These are phyloP conservation scores for Diaporthe velutina DNA, from an alignment of 2,329 filamentous ascomycete genomes.

Conservation along the genomic window DNA sequence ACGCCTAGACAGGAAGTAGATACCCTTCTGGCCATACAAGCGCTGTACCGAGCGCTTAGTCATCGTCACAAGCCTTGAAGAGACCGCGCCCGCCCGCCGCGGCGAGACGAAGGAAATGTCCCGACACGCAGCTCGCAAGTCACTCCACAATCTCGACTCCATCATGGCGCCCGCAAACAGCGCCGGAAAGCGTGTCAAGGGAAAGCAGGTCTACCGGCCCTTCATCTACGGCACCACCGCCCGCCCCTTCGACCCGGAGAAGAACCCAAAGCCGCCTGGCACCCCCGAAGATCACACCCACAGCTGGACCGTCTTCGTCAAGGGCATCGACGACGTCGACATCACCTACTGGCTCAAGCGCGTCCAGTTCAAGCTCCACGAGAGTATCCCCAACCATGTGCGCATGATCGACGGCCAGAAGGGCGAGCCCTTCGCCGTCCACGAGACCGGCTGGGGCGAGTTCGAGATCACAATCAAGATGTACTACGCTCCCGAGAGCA, in stretches of 20 bases:
- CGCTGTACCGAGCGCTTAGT: slow-evolving; percentile 12
- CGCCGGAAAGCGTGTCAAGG: slow-evolving; percentile 74
- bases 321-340: slow-evolving; percentile 88
- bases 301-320: slow-evolving; percentile 95
- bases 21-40: not conserved
- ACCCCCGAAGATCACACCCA: slow-evolving; percentile 94
- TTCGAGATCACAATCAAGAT: slow-evolving; percentile 97
- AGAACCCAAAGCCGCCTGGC: slow-evolving; percentile 81
- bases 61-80: not conserved
- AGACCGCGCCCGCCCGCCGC: slow-evolving; percentile 6
- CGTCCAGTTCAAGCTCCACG: slow-evolving; percentile 98
- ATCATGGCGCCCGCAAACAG: slow-evolving; percentile 71
- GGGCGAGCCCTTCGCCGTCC: slow-evolving; percentile 81
- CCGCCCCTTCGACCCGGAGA: slow-evolving; percentile 79
- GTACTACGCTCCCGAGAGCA: slow-evolving; percentile 88
- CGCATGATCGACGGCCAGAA: slow-evolving; percentile 83
- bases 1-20: slow-evolving; percentile 2
- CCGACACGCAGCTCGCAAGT: slow-evolving; percentile 33
- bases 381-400: slow-evolving; percentile 92
- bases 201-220: slow-evolving; percentile 73
- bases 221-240: slow-evolving; percentile 86
- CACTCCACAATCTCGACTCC: slow-evolving; percentile 31
- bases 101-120: slow-evolving; percentile 39
- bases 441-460: slow-evolving; percentile 97
- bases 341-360: slow-evolving; percentile 96